phyloP scores from a whole-genome alignment of 441 rosid genomes.

The Adansonia gregorii region DNA sequence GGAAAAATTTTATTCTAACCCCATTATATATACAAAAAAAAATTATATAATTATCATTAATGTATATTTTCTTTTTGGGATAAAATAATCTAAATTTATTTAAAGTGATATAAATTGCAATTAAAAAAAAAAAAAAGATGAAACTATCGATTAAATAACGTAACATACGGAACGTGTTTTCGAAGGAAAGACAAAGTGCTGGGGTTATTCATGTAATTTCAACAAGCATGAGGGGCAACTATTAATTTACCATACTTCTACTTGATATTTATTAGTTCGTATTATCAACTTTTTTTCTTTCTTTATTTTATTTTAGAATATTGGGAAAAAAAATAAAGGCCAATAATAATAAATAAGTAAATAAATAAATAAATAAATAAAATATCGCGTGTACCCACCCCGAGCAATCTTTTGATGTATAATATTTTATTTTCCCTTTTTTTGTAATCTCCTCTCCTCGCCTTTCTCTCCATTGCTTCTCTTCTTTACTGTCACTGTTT shows the following conservation, averaged over 20 bases:
- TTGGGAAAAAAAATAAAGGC: background rate
- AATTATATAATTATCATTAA: background rate
- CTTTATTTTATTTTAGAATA: background rate
- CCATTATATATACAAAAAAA: background rate
- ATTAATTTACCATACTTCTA: background rate
- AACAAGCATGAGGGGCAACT: background rate
- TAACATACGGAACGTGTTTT: too few relatives aligned
- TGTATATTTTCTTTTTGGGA: background rate
- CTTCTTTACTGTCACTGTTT: conserved; percentile 40
- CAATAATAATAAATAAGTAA: background rate
- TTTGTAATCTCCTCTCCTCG: background rate
- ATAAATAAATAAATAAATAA: background rate
- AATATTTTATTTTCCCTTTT: background rate
- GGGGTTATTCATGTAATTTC: background rate
- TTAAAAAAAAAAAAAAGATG: too few relatives aligned
- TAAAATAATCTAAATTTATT: background rate
- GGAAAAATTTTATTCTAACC: background rate
- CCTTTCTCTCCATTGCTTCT: conserved; percentile 27
- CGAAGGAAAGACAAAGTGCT: background rate
- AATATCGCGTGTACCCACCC: conserved; percentile 39
- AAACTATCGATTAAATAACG: background rate
- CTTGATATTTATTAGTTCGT: conserved; percentile 1
- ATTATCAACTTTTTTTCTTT: background rate
- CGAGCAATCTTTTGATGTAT: conserved; percentile 53
- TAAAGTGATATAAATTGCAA: background rate